Evolutionary conservation across 164 flowering plant genomes (phyloP).

Genomic region (Stephania cephalantha): DNA sequence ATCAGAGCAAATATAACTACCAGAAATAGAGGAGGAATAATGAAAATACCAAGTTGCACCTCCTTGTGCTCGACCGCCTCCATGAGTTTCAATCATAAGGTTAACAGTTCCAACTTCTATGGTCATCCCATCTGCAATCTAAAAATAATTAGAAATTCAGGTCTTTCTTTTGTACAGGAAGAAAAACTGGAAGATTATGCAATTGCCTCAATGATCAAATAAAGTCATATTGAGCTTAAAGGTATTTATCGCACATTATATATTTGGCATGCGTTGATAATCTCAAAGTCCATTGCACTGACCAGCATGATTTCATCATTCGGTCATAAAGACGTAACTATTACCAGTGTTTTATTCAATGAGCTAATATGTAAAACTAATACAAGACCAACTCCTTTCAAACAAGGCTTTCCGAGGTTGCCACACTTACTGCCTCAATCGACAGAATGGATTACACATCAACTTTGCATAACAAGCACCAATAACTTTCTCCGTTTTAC

Average conservation of each 20-base stretch:
- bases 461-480: too few species aligned
- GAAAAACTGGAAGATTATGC: not conserved
- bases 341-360: not conserved
- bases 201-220: not conserved
- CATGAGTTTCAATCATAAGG: constrained; percentile 87
- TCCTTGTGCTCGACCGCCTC: constrained; percentile 55
- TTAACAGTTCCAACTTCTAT: constrained; percentile 76
- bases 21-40: not conserved
- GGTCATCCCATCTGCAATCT: constrained; percentile 99
- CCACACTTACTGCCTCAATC: not conserved
- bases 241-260: not conserved
- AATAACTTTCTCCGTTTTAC: not conserved
- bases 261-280: not conserved
- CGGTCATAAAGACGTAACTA: not conserved
- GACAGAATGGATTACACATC: not conserved
- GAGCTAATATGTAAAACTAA: not conserved
- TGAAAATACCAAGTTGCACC: constrained; percentile 78
- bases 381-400: not conserved
- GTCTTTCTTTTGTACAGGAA: not conserved
- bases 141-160: constrained; percentile 13
- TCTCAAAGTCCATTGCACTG: not conserved
- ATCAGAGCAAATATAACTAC: not conserved
- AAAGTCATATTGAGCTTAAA: not conserved
- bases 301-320: not conserved
- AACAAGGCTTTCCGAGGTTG: not conserved